Base-by-base conservation (phyloP, 116 monocot genomes). In the Cymodocea nodosa region DNA sequence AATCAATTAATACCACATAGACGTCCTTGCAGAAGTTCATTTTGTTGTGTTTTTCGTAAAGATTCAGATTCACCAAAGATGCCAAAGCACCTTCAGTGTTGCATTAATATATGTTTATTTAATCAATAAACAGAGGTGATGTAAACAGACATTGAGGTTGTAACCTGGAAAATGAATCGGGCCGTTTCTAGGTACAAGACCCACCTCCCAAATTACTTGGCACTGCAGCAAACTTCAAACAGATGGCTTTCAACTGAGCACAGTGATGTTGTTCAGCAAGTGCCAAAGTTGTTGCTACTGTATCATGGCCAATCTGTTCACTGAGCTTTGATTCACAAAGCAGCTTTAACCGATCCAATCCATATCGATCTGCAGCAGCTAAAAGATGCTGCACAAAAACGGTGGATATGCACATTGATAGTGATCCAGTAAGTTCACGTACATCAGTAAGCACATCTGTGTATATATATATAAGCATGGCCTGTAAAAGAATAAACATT, bases 311-410 rank as follows among this genome's bases (percentile, higher is more conserved):
- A 15, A 87, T 18, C 23, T 74, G 68, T 66, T 76, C 73, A 54
- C 79, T 84, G 44, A 87, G 62, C 25, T 71, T 78, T 66, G 73
- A 65, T 74, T 83, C 87, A 56, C 87, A 87, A 50, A 87, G 16
- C 44, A 64, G 49, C 52, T 79, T 81, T 20, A 87, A 51, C 30
- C 84, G 75, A 1, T 83, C 84, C 39, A 87, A 40, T 23, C 87
- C 87, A 79, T 76, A 87, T 23, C 69, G 72, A 73, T 87, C 87
- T 35, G 87, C 78, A 49, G 84, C 83, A 60, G 79, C 87, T 71
- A 84, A 70, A 50, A 84, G 72, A 80, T 84, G 75, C 56, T 84
- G 84, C 23, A 84, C 63, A 56, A 87, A 56, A 39, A 74, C 69
- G 12, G 87, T 74, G 19, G 77, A 76, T 64, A 80, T 86, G 66